These are phyloP conservation scores for Colletotrichum coccodes DNA, from an alignment of 2,329 filamentous ascomycete genomes.

Conservation along the genomic window DNA sequence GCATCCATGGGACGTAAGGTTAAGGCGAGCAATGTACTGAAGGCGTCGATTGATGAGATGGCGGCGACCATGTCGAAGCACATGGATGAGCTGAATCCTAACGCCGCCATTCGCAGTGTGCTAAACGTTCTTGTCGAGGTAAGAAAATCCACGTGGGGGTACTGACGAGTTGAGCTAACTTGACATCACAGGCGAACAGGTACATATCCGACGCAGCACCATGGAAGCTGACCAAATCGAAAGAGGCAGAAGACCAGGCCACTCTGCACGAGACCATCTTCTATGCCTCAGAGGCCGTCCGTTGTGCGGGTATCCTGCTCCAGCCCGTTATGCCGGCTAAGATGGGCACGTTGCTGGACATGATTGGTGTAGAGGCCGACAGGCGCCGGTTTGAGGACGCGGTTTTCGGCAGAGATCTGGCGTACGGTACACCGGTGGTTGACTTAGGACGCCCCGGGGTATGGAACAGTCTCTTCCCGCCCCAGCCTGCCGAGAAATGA, in stretches of 20 bases:
- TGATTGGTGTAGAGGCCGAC: conserved; percentile 75
- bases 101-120: conserved; percentile 72
- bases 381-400: conserved; percentile 74
- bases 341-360: conserved; percentile 76
- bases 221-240: conserved; percentile 68
- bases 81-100: conserved; percentile 74
- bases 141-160: conserved; percentile 22
- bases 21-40: conserved; percentile 37
- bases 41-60: conserved; percentile 35
- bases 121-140: conserved; percentile 72
- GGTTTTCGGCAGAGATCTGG: conserved; percentile 68
- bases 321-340: conserved; percentile 93
- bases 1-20: neutral
- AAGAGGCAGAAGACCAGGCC: conserved; percentile 43
- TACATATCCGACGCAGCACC: conserved; percentile 70
- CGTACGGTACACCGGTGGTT: conserved; percentile 66
- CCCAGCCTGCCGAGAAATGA: conserved; percentile 15
- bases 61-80: conserved; percentile 50
- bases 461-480: conserved; percentile 22
- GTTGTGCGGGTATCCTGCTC: conserved; percentile 83
- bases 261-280: conserved; percentile 73
- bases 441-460: conserved; percentile 7
- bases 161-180: conserved; percentile 24
- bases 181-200: conserved; percentile 47
- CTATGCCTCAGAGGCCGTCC: conserved; percentile 77